Evolutionary conservation across 495 filamentous ascomycete species (phyloP).

Genomic region (Saxispiralis lemnorum): DNA sequence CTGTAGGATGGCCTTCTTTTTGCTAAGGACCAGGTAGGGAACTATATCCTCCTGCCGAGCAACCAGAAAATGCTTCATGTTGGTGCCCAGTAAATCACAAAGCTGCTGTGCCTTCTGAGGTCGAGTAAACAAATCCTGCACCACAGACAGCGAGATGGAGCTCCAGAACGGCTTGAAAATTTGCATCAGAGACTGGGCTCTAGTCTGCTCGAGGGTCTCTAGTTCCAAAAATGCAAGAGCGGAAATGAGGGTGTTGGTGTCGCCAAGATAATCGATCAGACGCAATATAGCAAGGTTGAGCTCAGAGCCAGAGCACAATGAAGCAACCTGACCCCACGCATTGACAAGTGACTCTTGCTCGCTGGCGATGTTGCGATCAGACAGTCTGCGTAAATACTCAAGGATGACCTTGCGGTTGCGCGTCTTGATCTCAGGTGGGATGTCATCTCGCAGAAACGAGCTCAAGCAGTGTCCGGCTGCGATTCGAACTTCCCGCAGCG

Average conservation of each 20-base stretch:
- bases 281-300: slow-evolving; percentile 69
- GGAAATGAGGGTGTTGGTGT: slow-evolving; percentile 61
- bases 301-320: slow-evolving; percentile 53
- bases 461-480: slow-evolving; percentile 54
- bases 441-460: slow-evolving; percentile 40
- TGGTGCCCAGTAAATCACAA: slow-evolving; percentile 59
- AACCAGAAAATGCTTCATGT: slow-evolving; percentile 53
- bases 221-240: slow-evolving; percentile 67
- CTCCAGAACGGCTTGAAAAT: slow-evolving; percentile 77
- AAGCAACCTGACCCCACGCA: slow-evolving; percentile 65
- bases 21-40: slow-evolving; percentile 65
- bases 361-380: slow-evolving; percentile 41
- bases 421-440: slow-evolving; percentile 30
- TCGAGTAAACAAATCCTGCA: slow-evolving; percentile 59
- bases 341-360: slow-evolving; percentile 71
- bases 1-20: slow-evolving; percentile 59
- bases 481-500: slow-evolving; percentile 68
- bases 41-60: slow-evolving; percentile 64
- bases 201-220: slow-evolving; percentile 45
- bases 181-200: slow-evolving; percentile 38
- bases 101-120: slow-evolving; percentile 69
- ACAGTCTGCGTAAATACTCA: slow-evolving; percentile 49
- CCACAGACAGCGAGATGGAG: slow-evolving; percentile 57
- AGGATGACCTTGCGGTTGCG: slow-evolving; percentile 53
- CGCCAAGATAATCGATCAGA: slow-evolving; percentile 71